Conservation (phyloP, 139 green algal species). For the Haematococcus sp. region DNA sequence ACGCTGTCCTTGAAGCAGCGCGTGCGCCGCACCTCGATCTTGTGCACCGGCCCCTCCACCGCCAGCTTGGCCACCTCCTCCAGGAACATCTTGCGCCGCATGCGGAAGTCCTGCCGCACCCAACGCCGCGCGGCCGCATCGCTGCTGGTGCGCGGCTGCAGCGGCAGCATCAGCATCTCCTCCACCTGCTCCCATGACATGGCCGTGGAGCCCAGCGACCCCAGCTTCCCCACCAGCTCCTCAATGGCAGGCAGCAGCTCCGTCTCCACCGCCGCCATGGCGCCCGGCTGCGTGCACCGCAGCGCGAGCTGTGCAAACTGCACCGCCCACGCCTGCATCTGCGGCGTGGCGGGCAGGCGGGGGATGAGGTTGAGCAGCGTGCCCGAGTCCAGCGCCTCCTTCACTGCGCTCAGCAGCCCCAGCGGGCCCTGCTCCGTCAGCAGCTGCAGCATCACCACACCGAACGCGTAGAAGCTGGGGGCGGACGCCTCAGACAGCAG, state of each 20-base stretch:
- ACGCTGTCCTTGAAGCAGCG: slow-evolving; percentile 54
- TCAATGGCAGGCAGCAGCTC: slow-evolving; percentile 53
- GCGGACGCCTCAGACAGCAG: slow-evolving; percentile 29
- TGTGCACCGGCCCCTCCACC: slow-evolving; percentile 54
- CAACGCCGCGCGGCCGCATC: slow-evolving; percentile 38
- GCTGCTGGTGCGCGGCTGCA: slow-evolving; percentile 38
- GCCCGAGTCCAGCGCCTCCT: slow-evolving; percentile 29
- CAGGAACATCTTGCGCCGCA: slow-evolving; percentile 56
- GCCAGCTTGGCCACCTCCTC: slow-evolving; percentile 60
- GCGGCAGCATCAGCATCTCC: slow-evolving; percentile 59
- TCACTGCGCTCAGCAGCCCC: slow-evolving; percentile 44
- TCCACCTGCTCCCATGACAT: slow-evolving; percentile 64
- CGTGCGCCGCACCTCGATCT: slow-evolving; percentile 48
- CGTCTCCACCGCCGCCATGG: slow-evolving; percentile 26
- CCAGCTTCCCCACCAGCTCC: slow-evolving; percentile 30
- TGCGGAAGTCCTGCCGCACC: slow-evolving; percentile 61
- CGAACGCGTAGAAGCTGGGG: slow-evolving; percentile 50
- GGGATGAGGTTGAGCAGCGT: slow-evolving; percentile 46
- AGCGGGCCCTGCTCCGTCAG: slow-evolving; percentile 52
- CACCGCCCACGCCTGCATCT: slow-evolving; percentile 31
- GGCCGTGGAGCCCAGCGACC: slow-evolving; percentile 29
- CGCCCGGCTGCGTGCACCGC: slow-evolving; percentile 37
- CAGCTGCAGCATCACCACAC: slow-evolving; percentile 58
- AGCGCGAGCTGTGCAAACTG: slow-evolving; percentile 40
- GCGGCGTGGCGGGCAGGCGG: slow-evolving; percentile 20